phyloP scores from a whole-genome alignment of 2,329 filamentous ascomycete genomes.

The Epichloe hybrida region DNA sequence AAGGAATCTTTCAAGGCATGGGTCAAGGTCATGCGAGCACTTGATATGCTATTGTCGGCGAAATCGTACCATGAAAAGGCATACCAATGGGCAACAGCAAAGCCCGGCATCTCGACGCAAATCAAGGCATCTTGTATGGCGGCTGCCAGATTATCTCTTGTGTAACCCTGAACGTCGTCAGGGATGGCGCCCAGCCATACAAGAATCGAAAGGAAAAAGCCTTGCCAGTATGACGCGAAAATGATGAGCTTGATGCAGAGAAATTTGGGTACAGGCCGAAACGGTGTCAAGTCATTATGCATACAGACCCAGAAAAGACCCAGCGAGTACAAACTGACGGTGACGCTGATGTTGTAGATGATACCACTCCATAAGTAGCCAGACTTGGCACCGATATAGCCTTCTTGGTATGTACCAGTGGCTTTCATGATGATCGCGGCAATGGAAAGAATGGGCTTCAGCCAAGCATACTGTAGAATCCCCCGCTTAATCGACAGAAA shows the following conservation, averaged over 20 bases:
- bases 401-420: slow-evolving; percentile 83
- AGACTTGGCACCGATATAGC: slow-evolving; percentile 70
- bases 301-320: slow-evolving; percentile 99
- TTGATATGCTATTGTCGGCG: slow-evolving; percentile 75
- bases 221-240: slow-evolving; percentile 99
- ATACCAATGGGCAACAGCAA: slow-evolving; percentile 93
- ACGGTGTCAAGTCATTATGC: slow-evolving; percentile 78
- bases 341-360: slow-evolving; percentile 92
- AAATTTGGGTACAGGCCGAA: slow-evolving; percentile 95
- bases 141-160: slow-evolving; percentile 82
- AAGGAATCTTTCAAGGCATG: slow-evolving; percentile 85
- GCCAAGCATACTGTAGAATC: slow-evolving; percentile 92
- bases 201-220: slow-evolving; percentile 87
- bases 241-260: slow-evolving; percentile 97
- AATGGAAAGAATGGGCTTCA: slow-evolving; percentile 77
- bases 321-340: slow-evolving; percentile 82
- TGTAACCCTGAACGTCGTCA: slow-evolving; percentile 78
- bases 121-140: slow-evolving; percentile 95
- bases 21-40: slow-evolving; percentile 80
- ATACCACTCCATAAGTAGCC: slow-evolving; percentile 96
- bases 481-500: slow-evolving; percentile 87
- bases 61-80: slow-evolving; percentile 99
- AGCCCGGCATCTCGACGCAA: slow-evolving; percentile 93
- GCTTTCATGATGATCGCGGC: slow-evolving; percentile 95
- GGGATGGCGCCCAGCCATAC: slow-evolving; percentile 89